Conservation (phyloP, 73 alveolate species). For the Durusdinium trenchii region DNA sequence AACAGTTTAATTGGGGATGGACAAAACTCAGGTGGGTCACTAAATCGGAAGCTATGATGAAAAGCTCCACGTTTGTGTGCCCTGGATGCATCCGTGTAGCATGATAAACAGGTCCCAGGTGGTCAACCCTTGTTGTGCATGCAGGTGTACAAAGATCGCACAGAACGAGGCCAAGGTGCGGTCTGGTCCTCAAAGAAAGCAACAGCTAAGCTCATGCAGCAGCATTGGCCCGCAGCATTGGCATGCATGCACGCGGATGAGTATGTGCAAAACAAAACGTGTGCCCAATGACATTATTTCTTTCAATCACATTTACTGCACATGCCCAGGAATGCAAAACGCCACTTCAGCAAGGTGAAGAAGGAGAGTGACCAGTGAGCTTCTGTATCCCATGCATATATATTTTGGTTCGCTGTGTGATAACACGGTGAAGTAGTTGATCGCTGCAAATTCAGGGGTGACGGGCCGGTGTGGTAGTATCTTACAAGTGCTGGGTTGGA, state of each 20-base stretch:
- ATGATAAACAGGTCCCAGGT: no score
- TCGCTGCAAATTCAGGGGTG: neutral
- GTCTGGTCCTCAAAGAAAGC: neutral
- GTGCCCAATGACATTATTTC: neutral
- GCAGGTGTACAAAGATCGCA: neutral
- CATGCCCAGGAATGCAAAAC: conserved; percentile 19
- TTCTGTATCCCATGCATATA: neutral
- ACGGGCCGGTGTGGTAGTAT: neutral
- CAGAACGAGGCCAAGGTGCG: neutral
- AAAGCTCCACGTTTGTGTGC: no score
- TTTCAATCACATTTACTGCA: neutral
- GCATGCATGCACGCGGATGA: neutral
- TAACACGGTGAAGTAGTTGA: neutral
- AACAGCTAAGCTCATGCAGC: neutral
- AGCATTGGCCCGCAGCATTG: neutral
- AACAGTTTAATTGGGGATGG: no score
- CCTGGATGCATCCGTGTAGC: no score
- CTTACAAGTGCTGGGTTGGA: no score
- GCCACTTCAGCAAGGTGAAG: neutral
- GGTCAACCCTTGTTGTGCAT: no score
- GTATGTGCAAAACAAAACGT: neutral
- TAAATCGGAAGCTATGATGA: no score
- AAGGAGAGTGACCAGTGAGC: neutral
- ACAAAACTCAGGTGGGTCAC: no score
- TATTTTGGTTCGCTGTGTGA: neutral